Evolutionary conservation across 495 filamentous ascomycete genomes (phyloP).

Genomic region (Annulohypoxylon moriforme): DNA sequence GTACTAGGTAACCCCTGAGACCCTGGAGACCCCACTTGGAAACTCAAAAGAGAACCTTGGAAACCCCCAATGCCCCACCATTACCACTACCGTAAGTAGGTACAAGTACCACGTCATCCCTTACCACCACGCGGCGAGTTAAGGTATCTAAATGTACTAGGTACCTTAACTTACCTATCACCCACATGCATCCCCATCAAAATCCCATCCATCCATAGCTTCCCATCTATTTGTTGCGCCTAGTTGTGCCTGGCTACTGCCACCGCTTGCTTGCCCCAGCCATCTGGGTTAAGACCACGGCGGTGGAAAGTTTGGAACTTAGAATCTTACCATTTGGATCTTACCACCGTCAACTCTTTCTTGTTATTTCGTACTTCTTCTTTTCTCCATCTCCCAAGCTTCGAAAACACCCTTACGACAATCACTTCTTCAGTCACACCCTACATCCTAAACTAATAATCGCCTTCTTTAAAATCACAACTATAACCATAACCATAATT

Average conservation of each 20-base stretch:
- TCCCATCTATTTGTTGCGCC: not conserved
- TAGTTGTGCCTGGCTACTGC: conserved; percentile 1
- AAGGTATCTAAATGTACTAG: not conserved
- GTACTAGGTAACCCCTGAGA: conserved; percentile 14
- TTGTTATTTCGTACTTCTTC: not conserved
- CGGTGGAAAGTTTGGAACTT: conserved; percentile 6
- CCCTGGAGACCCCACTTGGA: conserved; percentile 28
- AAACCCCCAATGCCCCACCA: conserved; percentile 3
- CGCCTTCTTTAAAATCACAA: not conserved
- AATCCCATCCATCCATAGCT: not conserved
- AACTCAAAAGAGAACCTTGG: conserved; percentile 1
- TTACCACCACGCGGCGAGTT: not conserved
- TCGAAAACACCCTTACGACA: not conserved
- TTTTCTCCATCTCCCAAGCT: not conserved
- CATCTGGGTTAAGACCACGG: conserved; percentile 17
- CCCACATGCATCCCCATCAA: not conserved
- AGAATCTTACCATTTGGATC: not conserved
- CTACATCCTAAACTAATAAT: not conserved
- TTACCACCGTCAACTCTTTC: not conserved
- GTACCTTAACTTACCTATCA: not conserved
- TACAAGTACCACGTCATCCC: not conserved
- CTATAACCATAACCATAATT: not conserved
- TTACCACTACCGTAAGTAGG: conserved; percentile 1
- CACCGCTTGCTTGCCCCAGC: conserved; percentile 18
- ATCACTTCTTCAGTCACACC: not conserved